A percentile compares a stretch with the other conserved stretches of the same genome.
Conservation (phyloP, 2,329 filamentous ascomycete genomes). For the Capronia coronata region DNA sequence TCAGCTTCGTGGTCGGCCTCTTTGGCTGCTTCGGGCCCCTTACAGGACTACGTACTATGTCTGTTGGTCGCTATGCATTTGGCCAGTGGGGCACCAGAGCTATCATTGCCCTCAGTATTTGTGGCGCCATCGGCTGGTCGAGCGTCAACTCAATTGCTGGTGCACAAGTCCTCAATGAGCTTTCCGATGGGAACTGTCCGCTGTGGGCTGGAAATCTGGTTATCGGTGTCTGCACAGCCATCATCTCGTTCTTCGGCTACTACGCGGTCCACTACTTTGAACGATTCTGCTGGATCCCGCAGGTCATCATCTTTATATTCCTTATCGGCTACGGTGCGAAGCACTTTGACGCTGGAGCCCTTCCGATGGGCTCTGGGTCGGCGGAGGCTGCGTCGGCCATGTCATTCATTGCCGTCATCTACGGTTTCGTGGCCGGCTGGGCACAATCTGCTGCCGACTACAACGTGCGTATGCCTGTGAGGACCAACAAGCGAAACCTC, state of each 20-base stretch:
- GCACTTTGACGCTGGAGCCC: slow-evolving; percentile 30
- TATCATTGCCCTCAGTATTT: slow-evolving; percentile 36
- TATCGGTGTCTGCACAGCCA: slow-evolving; percentile 35
- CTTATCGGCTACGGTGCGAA: slow-evolving; percentile 35
- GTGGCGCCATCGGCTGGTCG: slow-evolving; percentile 37
- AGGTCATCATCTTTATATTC: slow-evolving; percentile 37
- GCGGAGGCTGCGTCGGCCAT: slow-evolving; percentile 34
- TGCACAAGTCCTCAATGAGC: slow-evolving; percentile 33
- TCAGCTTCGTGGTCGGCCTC: slow-evolving; percentile 32
- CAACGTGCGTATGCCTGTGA: slow-evolving; percentile 36
- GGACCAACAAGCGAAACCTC: slow-evolving; percentile 27
- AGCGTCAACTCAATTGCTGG: slow-evolving; percentile 38
- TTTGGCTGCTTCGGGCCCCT: slow-evolving; percentile 29
- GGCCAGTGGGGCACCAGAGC: slow-evolving; percentile 37
- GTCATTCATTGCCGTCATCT: slow-evolving; percentile 35
- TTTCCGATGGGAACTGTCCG: slow-evolving; percentile 35
- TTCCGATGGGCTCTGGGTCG: slow-evolving; percentile 28
- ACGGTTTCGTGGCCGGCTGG: slow-evolving; percentile 37
- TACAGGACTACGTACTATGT: slow-evolving; percentile 36
- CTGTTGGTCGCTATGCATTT: slow-evolving; percentile 36
- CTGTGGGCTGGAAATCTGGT: slow-evolving; percentile 37
- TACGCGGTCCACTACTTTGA: slow-evolving; percentile 37
- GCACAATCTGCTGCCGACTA: slow-evolving; percentile 37
- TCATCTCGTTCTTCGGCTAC: slow-evolving; percentile 36
- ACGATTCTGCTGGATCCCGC: slow-evolving; percentile 35